phyloP scores from a whole-genome alignment of 345 rosid genomes.

The Noccaea caerulescens region DNA sequence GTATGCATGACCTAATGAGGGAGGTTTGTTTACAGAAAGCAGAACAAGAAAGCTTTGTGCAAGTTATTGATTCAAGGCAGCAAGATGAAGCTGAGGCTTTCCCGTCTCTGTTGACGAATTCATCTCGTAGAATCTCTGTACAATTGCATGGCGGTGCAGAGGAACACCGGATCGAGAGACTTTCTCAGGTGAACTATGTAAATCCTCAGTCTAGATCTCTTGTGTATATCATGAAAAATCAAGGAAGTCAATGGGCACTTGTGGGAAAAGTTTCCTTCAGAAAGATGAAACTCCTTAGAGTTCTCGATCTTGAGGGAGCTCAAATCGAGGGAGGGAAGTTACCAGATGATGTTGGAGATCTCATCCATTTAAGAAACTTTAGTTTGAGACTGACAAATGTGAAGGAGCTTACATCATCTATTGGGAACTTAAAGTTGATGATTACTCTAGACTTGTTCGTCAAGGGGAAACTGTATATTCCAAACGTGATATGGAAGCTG shows the following conservation, averaged over 20 bases:
- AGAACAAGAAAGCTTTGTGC: conserved; percentile 34
- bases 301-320: conserved; percentile 48
- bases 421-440: conserved; percentile 34
- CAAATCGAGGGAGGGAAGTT: conserved; percentile 32
- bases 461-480: conserved; percentile 28
- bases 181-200: conserved; percentile 31
- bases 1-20: conserved; percentile 46
- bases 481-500: conserved; percentile 42
- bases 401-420: conserved; percentile 31
- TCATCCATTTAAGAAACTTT: conserved; percentile 46
- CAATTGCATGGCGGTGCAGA: conserved; percentile 38
- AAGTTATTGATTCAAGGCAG: conserved; percentile 26
- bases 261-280: conserved; percentile 37
- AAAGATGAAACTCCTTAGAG: conserved; percentile 45
- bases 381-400: conserved; percentile 36
- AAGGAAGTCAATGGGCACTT: conserved; percentile 34
- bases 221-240: conserved; percentile 36
- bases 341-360: conserved; percentile 44
- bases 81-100: conserved; percentile 16
- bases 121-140: conserved; percentile 45
- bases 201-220: conserved; percentile 48
- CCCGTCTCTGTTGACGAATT: conserved; percentile 14
- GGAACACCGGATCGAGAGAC: conserved; percentile 32
- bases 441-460: conserved; percentile 38
- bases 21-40: conserved; percentile 42